These are phyloP conservation scores for Dryas integrifolia DNA, from an alignment of 331 rosid species.

Conservation along the genomic window DNA sequence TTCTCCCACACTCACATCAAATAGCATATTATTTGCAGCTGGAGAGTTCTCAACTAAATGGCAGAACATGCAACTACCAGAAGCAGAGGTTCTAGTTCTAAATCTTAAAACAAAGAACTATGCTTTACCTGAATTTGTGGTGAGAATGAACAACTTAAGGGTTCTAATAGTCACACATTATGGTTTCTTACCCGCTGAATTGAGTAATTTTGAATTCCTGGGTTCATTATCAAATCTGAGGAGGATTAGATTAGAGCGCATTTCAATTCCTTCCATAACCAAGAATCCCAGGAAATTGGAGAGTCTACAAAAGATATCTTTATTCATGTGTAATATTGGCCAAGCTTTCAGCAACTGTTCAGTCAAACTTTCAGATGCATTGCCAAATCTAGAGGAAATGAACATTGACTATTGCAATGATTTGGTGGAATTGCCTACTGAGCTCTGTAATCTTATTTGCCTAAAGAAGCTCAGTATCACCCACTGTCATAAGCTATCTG, in stretches of 20 bases:
- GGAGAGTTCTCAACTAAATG: conserved; percentile 45
- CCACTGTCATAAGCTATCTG: conserved; percentile 44
- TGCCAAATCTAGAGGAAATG: conserved; percentile 54
- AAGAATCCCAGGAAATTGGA: conserved; percentile 9
- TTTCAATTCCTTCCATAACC: conserved; percentile 41
- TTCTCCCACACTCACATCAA: neutral
- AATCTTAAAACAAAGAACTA: conserved; percentile 45
- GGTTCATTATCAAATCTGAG: conserved; percentile 24
- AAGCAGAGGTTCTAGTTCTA: conserved; percentile 52
- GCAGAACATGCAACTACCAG: conserved; percentile 45
- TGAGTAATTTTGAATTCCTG: conserved; percentile 35
- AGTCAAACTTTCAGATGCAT: conserved; percentile 31
- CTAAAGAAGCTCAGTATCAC: conserved; percentile 53
- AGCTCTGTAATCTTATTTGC: conserved; percentile 27
- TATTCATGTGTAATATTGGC: conserved; percentile 49
- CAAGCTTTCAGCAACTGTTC: conserved; percentile 31
- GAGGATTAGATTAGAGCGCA: conserved; percentile 50
- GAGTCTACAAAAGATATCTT: conserved; percentile 46
- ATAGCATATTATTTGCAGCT: conserved; percentile 34
- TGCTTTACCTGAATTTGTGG: conserved; percentile 45
- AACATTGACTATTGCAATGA: conserved; percentile 56
- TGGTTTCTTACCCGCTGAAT: conserved; percentile 37
- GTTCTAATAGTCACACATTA: conserved; percentile 52
- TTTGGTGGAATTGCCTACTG: conserved; percentile 43
- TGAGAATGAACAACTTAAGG: conserved; percentile 49